Base-by-base conservation (phyloP, 345 rosid genomes). In the Crucihimalaya himalaica region DNA sequence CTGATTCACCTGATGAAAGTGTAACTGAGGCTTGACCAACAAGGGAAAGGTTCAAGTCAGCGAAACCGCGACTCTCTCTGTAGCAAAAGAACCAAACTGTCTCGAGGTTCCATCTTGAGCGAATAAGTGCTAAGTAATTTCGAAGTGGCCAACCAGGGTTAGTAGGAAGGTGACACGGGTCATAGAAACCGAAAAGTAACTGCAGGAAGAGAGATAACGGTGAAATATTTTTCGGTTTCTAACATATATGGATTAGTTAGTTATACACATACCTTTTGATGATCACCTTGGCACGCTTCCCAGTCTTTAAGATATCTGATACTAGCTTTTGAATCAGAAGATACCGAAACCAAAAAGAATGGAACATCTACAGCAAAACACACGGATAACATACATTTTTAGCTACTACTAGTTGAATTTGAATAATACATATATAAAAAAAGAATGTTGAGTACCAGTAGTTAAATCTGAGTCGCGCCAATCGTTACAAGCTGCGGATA, bases 71-170 rank as follows among this genome's bases (percentile, higher is more conserved):
- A 76, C 76, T 87, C 83, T 92, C 99, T 81, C 92, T 87, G 74
- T 90, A 92, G 87, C 97, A 88, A 9, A 95, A 83, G 75, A 89
- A 92, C 64, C 35, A 80, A 73, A 92, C 79, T 43, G 71, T 84
- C 78, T 88, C 84, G 21, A 87, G 83, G 53, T 87, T 85, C 97
- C 99, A 95, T 81, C 80, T 86, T 37, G 87, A 75, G 73, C 66
- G 84, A 75, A 95, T 87, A 70, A 92, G 86, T 15, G 91, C 89
- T 3, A 92, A 84, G 78, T 86, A 87, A 84, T 92, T 95, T 68
- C 97, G 90, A 70, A 95, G 93, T 66, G 97, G 97, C 99, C 99
- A 95, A 18, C 99, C 97, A 60, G 99, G 99, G 63, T 90, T 83
- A 69, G 68, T 88, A 50, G 86, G 89, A 81, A 91, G 96, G 80